Evolutionary conservation across 2,329 filamentous ascomycete genomes (phyloP).

Genomic region (Cladobotryum protrusum): DNA sequence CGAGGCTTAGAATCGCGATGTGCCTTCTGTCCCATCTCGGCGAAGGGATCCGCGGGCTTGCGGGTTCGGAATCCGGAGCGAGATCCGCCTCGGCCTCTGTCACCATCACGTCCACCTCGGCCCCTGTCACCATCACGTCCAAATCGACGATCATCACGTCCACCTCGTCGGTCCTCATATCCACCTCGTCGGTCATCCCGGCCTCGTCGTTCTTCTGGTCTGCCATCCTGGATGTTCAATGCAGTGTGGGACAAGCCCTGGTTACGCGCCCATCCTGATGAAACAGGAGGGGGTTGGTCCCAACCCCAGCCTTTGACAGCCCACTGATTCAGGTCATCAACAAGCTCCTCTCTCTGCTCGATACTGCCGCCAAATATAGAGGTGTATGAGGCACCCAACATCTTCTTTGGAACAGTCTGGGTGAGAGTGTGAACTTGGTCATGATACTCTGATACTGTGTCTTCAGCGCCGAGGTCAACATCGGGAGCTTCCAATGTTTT

Average conservation of each 20-base stretch:
- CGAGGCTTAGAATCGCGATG: conserved; percentile 20
- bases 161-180: conserved; percentile 12
- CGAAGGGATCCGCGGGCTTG: conserved; percentile 21
- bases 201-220: conserved; percentile 10
- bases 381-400: conserved; percentile 42
- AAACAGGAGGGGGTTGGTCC: conserved; percentile 38
- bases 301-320: conserved; percentile 46
- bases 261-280: conserved; percentile 21
- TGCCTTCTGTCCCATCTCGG: conserved; percentile 19
- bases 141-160: conserved; percentile 4
- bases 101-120: conserved; percentile 1
- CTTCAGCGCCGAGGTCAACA: conserved; percentile 47
- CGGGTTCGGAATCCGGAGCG: conserved; percentile 12
- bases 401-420: conserved; percentile 28
- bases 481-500: conserved; percentile 43
- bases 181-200: conserved; percentile 8
- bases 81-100: conserved; percentile 11
- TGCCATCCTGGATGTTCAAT: conserved; percentile 28
- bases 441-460: conserved; percentile 40
- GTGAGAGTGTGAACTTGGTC: conserved; percentile 37
- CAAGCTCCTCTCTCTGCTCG: conserved; percentile 32
- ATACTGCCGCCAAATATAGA: conserved; percentile 49
- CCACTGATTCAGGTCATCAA: conserved; percentile 50
- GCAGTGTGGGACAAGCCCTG: conserved; percentile 26
- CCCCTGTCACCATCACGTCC: neutral